Percentiles rank a stretch among this genome's conserved stretches.
Conservation (phyloP, 164 flowering plant genomes). For the Magnolia sinica region DNA sequence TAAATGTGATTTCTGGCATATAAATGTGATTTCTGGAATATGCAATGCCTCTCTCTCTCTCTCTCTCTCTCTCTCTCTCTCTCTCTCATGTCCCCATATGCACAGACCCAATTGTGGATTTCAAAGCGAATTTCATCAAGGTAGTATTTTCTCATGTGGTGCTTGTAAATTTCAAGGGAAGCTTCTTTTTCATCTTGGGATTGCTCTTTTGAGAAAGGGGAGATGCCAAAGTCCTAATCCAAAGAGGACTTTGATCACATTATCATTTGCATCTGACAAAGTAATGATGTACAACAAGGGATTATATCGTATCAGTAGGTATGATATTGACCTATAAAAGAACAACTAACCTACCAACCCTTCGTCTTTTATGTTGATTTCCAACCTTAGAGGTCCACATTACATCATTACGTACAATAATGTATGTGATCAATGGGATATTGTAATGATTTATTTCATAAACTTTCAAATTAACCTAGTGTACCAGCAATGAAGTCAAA, state of each 20-base stretch:
- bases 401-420: background rate
- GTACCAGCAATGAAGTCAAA: too few relatives aligned
- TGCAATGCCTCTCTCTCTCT: too few relatives aligned
- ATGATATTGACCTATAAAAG: background rate
- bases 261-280: background rate
- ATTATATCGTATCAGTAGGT: slow-evolving; percentile 1
- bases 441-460: background rate
- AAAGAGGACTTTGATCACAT: background rate
- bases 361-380: background rate
- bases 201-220: background rate
- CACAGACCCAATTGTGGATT: too few relatives aligned
- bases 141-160: background rate
- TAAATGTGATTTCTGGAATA: too few relatives aligned
- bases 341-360: slow-evolving; percentile 2
- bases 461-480: background rate
- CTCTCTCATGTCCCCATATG: too few relatives aligned
- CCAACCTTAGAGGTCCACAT: background rate
- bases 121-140: too few relatives aligned
- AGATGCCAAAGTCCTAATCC: background rate
- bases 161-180: background rate
- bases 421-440: background rate
- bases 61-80: too few relatives aligned
- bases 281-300: background rate
- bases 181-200: background rate
- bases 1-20: too few relatives aligned